Percentiles rank a stretch among this genome's conserved stretches.
phyloP scores from a whole-genome alignment of 768 basidiomycete genomes.

The Termitomyces sp. region DNA sequence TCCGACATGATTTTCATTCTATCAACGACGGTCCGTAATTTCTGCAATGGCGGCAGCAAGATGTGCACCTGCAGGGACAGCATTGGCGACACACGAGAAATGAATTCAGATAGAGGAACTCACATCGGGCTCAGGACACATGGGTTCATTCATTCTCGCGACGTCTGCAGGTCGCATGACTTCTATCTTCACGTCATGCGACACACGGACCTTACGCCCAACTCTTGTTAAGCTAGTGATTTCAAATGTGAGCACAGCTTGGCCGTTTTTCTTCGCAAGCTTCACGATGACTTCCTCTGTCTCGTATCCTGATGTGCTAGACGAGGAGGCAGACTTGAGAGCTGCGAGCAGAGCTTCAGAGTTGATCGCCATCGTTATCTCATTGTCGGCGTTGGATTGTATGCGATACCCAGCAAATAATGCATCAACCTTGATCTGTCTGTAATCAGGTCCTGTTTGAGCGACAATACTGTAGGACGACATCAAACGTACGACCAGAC shows the following conservation, averaged over 20 bases:
- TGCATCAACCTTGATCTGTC: conserved; percentile 61
- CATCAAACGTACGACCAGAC: conserved; percentile 56
- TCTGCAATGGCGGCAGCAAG: conserved; percentile 45
- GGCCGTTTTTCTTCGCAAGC: conserved; percentile 81
- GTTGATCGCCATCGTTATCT: conserved; percentile 69
- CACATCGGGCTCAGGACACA: conserved; percentile 86
- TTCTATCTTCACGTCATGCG: conserved; percentile 80
- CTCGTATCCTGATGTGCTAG: conserved; percentile 41
- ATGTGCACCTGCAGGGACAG: conserved; percentile 59
- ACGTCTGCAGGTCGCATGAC: conserved; percentile 75
- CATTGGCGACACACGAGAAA: neutral
- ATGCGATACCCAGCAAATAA: conserved; percentile 78
- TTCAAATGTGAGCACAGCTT: conserved; percentile 73
- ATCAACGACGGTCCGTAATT: conserved; percentile 30
- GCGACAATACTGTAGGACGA: neutral
- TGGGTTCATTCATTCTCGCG: conserved; percentile 66
- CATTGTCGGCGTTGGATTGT: conserved; percentile 80
- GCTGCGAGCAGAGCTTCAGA: conserved; percentile 73
- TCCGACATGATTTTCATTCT: conserved; percentile 68
- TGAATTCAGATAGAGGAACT: conserved; percentile 15
- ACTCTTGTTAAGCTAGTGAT: conserved; percentile 61
- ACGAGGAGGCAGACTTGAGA: conserved; percentile 57
- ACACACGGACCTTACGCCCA: conserved; percentile 59
- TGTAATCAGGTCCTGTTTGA: conserved; percentile 16
- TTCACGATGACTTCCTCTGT: conserved; percentile 73